phyloP scores from a whole-genome alignment of 2,329 filamentous ascomycete genomes.

The Aspergillus ibericus region DNA sequence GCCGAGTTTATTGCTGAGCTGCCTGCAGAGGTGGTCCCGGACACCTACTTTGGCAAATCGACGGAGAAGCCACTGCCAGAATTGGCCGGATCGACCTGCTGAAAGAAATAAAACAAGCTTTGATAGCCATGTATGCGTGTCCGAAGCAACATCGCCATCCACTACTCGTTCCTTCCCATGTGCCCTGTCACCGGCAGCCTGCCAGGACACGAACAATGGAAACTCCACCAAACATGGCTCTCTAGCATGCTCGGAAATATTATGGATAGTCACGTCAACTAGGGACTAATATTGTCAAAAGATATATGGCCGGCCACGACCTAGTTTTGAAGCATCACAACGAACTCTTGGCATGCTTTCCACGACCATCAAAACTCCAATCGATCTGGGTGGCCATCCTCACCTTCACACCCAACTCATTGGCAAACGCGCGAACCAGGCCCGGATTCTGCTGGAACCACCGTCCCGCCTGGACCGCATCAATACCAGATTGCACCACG shows the following conservation, averaged over 20 bases:
- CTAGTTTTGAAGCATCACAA: too few species aligned
- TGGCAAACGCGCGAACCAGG: constrained; percentile 57
- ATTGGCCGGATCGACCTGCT: not conserved
- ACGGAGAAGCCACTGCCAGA: not conserved
- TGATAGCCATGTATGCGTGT: too few species aligned
- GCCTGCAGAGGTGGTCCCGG: not conserved
- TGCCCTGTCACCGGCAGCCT: too few species aligned
- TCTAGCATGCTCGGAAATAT: too few species aligned
- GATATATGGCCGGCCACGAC: too few species aligned
- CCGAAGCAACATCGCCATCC: too few species aligned
- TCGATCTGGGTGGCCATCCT: constrained; percentile 41
- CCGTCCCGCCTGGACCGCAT: constrained; percentile 53
- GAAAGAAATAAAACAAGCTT: not conserved
- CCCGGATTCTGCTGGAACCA: constrained; percentile 62
- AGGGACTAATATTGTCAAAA: too few species aligned
- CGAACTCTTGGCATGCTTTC: not conserved
- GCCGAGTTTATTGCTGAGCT: not conserved
- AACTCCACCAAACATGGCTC: too few species aligned
- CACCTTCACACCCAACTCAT: constrained; percentile 53
- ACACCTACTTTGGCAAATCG: not conserved
- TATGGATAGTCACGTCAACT: too few species aligned
- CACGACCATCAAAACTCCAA: constrained; percentile 16
- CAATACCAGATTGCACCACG: constrained; percentile 50
- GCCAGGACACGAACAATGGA: too few species aligned
- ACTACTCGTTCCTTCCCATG: too few species aligned